Evolutionary conservation across 192 early-diverging fungal genomes (phyloP), one percentile per base, ranked within the genome.

Genomic region (Backusella westeae): DNA sequence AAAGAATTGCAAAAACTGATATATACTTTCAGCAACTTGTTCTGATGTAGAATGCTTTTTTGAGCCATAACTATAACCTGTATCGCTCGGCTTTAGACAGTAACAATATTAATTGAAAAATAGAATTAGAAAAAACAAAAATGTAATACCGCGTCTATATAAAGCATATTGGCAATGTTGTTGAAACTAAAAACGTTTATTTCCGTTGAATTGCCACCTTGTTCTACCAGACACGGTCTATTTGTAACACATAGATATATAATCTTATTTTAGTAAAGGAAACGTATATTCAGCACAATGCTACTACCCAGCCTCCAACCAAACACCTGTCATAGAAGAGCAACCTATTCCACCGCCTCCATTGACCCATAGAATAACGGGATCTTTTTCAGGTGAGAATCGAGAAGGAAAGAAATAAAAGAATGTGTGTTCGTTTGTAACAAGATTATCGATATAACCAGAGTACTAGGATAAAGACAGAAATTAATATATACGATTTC

Each of bases 371-470:
- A 72, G 71, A 80, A 72, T 77, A 49, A 92, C 76, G 0, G 97
- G 97, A 72, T 96, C 97, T 21, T 82, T 85, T 78, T 84, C 75
- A 23, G 90, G 90, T 59, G 87, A 84, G 76, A 87, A 86, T 71
- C 94, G 92, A 5, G 93, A 92, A 79, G 95, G 95, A 82, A 98
- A 97, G 89, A 98, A 97, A 94, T 93, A 95, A 84, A 93, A 95
- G 87, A 93, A 95, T 70, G 94, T 94, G 83, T 95, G 92, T 63
- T 90, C 88, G 68, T 89, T 87, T 17, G 77, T 39, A 36, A 38
- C 36, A 41, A 69, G 68, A 10, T 39, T 69, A 14, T 69, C 68
- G 21, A 69, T 69, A 38, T 69, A 69, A 69, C 68, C 68, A n/a
- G 68, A 69, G 7, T 69, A 69, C 68, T 69, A 69, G 2, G 4